Base-by-base conservation (phyloP, 192 early-diverging fungal species). In the Backusella macrospora region DNA sequence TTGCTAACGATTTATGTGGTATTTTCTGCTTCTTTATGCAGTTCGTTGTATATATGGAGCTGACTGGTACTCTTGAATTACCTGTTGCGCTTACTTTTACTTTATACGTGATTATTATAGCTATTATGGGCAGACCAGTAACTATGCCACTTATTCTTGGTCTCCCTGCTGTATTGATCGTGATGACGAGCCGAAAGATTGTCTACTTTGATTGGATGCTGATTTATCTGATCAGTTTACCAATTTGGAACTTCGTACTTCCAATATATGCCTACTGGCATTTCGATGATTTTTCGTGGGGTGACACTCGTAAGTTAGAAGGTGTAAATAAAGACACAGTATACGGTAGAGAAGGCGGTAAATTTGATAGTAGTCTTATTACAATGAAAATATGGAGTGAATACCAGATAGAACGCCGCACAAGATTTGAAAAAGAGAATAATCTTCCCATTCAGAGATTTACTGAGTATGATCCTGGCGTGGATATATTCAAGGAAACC, bases 21-120 rank as follows among this genome's bases (percentile, higher is more conserved):
- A 92, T 89, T 7, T 96, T 95, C 79, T 96, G 92, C 71, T 94
- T 95, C 75, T 93, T 92, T 43, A 94, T 96, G 95, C 96, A 98
- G 87, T 98, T 98, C 82, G 89, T 97, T 49, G 91, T 99, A 48
- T 93, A 95, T 67, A 94, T 99, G 91, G 96, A 99, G 49, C 84
- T 99, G 37, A 83, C 96, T 40, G 96, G 95, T 39, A 98, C 97
- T 6, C 86, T 97, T 34, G 92, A 94, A 10, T 84, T 99, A 15
- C 97, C 97, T 0, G 97, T 96, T 16, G 96, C 96, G 59, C 95
- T 96, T 64, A 79, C 83, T 0, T 96, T 96, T 78, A 97, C 95
- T 1, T 47, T 96, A 44, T 97, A 96, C 77, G 80, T 97, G 65
- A 80, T 96, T 45, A 76, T 92, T 26, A 84, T 89, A 37, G 89